Base-by-base conservation (phyloP, 1,139 yeast species). In the Debaryomyces sp. region DNA sequence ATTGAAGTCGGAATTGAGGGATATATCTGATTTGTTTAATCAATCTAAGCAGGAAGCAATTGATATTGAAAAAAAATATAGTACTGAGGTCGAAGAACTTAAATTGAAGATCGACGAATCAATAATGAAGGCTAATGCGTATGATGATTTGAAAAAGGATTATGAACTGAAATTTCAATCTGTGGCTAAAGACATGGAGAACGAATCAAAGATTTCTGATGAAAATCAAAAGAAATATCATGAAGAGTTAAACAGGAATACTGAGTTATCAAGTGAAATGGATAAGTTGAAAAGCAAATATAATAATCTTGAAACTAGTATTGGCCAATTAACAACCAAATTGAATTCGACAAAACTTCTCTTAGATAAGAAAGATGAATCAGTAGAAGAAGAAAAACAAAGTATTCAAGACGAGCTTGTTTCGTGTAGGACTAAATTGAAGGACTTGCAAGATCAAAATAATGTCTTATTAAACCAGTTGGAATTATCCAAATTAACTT, bases 371-470 rank as follows among this genome's bases (percentile, higher is more conserved):
- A 75, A 57, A 59, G 72, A 54, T 59, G 70, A 48, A n/a, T 37
- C 50, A 1, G 50, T 64, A 12, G 53, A 52, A n/a, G 59, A 55
- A 27, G 71, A 67, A 41, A 63, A 58, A 43, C 55, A 55, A 6
- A 50, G 71, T 2, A 65, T 81, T 30, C 85, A 84, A 53, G 84
- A 81, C 35, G 86, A 87, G 50, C 62, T 87, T 44, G 73, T 72
- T 10, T 60, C 66, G 18, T 69, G 80, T 8, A 74, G 73, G 27
- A 58, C 69, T 1, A 78, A 83, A 54, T 61, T 81, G 26, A 73
- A 78, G 24, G 94, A 87, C 48, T 66, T 88, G 42, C 72, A 80
- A 26, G 75, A 81, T 21, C 96, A 89, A 60, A 88, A 89, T 61
- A 73, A 79, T 44, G 71, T 89, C 10, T 70, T 89, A 29, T 78